Evolutionary conservation across 805 yeast genomes (phyloP), one percentile per base, ranked within the genome.

Genomic region (Wickerhamomyces subpelliculosus): DNA sequence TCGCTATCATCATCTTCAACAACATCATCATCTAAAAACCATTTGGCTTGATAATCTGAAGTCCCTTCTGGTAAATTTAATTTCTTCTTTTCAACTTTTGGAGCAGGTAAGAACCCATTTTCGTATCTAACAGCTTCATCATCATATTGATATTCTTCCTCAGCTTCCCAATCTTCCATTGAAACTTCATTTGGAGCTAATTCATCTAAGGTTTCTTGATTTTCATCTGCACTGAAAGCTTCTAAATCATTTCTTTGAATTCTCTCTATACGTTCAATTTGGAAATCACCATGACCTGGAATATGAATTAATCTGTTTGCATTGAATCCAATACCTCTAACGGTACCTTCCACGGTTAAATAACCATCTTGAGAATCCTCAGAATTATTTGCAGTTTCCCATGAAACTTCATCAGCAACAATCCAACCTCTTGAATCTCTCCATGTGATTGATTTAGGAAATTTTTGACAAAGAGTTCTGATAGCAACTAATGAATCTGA

Each of bases 391-490:
- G 47, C 40, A 5, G 61, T 51, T 14, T 63, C 57, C 67, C 73
- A 73, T 18, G 57, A 48, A 1, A 84, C 68, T 4, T 61, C 53
- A 47, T 88, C 94, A 2, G 94, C 89, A 9, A 93, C 71, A 37
- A 93, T 37, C 63, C 88, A 93, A 8, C 96, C 90, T 55, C 98
- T 71, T n/a, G 79, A 64, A 50, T 90, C 97, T 63, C 97, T 80
- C 97, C 98, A 93, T 19, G 75, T 75, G 34, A 94, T 68, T 1
- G 85, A 76, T 54, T 79, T 80, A 21, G 98, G 98, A 51, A 80
- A 75, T 61, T 80, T 84, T 53, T 90, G 97, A 54, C 96, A 84
- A 20, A 93, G 52, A 4, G 70, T 67, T 58, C 98, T 75, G 30
- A 84, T 67, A 32, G 85, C 79, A 51, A 83, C 84, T 16, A 71